Evolutionary conservation across 495 filamentous ascomycete genomes (phyloP).

Genomic region (Aspergillus olivimuriae): DNA sequence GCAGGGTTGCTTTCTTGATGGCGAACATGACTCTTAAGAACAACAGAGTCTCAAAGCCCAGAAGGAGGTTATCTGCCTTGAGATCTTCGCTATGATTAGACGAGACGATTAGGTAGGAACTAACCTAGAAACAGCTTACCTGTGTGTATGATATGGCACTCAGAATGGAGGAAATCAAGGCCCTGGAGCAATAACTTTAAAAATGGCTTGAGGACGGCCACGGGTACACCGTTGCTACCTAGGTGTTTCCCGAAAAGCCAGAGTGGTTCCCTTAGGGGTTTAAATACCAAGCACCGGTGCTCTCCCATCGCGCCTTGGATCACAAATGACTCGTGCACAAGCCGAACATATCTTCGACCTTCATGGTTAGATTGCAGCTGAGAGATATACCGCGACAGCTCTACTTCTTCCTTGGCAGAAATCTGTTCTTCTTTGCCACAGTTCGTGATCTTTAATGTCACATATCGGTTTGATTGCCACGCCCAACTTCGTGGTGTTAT

Average conservation of each 20-base stretch:
- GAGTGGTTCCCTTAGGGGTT: conserved; percentile 27
- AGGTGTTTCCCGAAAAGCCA: conserved; percentile 19
- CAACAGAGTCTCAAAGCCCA: conserved; percentile 25
- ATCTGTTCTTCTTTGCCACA: conserved; percentile 13
- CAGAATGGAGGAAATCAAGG: conserved; percentile 33
- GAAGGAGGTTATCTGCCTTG: conserved; percentile 33
- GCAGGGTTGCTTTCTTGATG: conserved; percentile 21
- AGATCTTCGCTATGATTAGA: conserved; percentile 20
- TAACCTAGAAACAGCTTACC: conserved; percentile 14
- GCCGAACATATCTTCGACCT: conserved; percentile 21
- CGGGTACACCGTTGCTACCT: conserved; percentile 14
- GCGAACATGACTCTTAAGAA: conserved; percentile 23
- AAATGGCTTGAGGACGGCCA: conserved; percentile 22
- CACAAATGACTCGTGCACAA: conserved; percentile 20
- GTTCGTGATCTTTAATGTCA: conserved; percentile 29
- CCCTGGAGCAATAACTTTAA: conserved; percentile 24
- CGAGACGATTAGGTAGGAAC: not conserved
- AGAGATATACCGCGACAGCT: conserved; percentile 21
- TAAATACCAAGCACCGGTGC: conserved; percentile 28
- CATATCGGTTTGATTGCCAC: conserved; percentile 23
- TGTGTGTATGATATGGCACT: conserved; percentile 32
- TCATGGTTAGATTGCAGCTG: conserved; percentile 16
- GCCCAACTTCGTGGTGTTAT: conserved; percentile 17
- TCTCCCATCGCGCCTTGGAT: conserved; percentile 17
- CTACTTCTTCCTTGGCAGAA: conserved; percentile 23